Percentiles rank a stretch among this genome's conserved stretches.
phyloP scores from a whole-genome alignment of 306 rosid genomes.

The Carpinus viminea region DNA sequence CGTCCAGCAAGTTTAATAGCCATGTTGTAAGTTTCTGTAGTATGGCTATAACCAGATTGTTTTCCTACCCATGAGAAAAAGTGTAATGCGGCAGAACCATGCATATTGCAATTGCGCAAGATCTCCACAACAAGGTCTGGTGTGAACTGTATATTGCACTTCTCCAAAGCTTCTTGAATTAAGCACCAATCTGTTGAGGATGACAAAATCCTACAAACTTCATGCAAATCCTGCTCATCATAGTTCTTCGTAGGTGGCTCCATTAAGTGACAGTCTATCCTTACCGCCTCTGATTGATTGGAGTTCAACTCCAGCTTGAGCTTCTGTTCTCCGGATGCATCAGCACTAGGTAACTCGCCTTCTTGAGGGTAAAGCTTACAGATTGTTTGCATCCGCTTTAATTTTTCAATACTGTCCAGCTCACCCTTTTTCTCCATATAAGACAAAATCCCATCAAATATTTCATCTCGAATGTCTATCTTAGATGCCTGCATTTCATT shows the following conservation, averaged over 20 bases:
- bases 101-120: conserved; percentile 46
- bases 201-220: conserved; percentile 52
- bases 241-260: conserved; percentile 39
- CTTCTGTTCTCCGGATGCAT: conserved; percentile 28
- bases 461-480: conserved; percentile 43
- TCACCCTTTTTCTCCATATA: conserved; percentile 66
- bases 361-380: conserved; percentile 42
- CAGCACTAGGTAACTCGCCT: conserved; percentile 28
- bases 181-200: conserved; percentile 54
- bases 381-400: conserved; percentile 54
- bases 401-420: conserved; percentile 41
- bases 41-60: conserved; percentile 57
- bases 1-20: conserved; percentile 84
- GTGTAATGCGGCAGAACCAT: conserved; percentile 51
- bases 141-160: conserved; percentile 51
- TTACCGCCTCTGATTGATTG: conserved; percentile 31
- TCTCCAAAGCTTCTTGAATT: conserved; percentile 59
- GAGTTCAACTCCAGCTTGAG: conserved; percentile 24
- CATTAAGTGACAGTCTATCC: conserved; percentile 21
- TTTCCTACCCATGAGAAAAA: conserved; percentile 85
- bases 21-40: conserved; percentile 73
- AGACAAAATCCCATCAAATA: conserved; percentile 51
- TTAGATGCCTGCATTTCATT: conserved; percentile 61
- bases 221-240: conserved; percentile 48
- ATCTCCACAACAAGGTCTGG: conserved; percentile 63